Base-by-base conservation (phyloP, 139 green algal genomes). In the Chlamydomonas incerta region DNA sequence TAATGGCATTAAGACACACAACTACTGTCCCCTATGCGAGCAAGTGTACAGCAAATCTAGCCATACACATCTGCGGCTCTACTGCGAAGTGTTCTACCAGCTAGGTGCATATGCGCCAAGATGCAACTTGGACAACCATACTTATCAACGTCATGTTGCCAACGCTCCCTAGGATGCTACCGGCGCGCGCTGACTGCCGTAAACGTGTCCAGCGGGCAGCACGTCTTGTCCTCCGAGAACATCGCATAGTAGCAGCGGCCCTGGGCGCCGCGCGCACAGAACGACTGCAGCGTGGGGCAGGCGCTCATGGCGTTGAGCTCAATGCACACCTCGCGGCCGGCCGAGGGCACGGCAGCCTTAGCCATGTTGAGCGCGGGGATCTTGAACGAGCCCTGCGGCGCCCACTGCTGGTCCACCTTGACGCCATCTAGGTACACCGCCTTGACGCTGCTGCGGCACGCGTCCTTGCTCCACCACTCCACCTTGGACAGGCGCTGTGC, bases 391-490 rank as follows among this genome's bases (percentile, higher is more conserved):
- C 60, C 60, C 18, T 72, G 31, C 6, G 37, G 24, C 28, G 60
- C 75, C 75, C 75, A 83, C 63, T 83, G 77, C 77, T 72, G 46
- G 63, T 83, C 77, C 18, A 83, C 41, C 77, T 83, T 83, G 26
- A 74, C 47, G 29, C 77, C 77, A 24, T 74, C 63, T 28, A 83
- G 62, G 63, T 67, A 83, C 29, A 74, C 63, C 0, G 17, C 46
- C 65, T 73, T 72, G n/a, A 83, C 77, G 35, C 57, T 50, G 33
- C 77, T 35, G 15, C 77, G 77, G 65, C 77, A 83, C 6, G 29
- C 46, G 41, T 72, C 62, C 63, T 57, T 55, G 29, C 63, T 55
- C 77, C 77, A 83, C 77, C 77, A 83, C 65, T 83, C 77, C 26
- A 83, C 47, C 65, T 83, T 83, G 77, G 37, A 31, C 5, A 83